A percentile compares a stretch with the other conserved stretches of the same genome.
These are phyloP conservation scores for Plantago elongata DNA, from an alignment of 257 asterid genomes.

Conservation along the genomic window DNA sequence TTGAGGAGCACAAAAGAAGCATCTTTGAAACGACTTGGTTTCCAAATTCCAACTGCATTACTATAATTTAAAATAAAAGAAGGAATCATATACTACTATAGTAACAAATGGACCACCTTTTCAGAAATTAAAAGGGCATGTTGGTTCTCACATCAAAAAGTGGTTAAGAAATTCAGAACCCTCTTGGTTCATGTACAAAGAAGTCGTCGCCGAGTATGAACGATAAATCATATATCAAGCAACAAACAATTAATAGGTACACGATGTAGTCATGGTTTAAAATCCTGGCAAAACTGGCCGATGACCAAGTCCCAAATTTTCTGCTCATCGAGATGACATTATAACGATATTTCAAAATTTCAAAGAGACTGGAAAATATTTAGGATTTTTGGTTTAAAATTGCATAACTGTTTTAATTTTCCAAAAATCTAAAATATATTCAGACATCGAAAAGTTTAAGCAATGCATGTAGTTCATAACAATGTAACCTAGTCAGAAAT, in stretches of 20 bases:
- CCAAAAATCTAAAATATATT: no score
- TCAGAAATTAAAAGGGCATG: neutral
- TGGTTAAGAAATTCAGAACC: neutral
- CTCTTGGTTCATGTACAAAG: slow-evolving; percentile 7
- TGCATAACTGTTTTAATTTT: no score
- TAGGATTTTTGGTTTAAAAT: no score
- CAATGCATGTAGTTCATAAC: slow-evolving; percentile 3
- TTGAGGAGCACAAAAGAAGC: slow-evolving; percentile 4
- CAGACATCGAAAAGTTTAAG: no score
- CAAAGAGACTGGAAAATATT: no score
- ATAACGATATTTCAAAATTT: no score
- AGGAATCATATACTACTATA: neutral
- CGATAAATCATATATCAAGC: slow-evolving; percentile 7
- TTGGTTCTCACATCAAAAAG: neutral
- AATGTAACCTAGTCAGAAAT: neutral
- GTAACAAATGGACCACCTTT: neutral
- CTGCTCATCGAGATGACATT: no score
- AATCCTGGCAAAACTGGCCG: no score
- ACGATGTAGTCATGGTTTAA: neutral
- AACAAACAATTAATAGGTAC: slow-evolving; percentile 2
- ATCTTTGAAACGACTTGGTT: neutral
- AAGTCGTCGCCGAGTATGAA: slow-evolving; percentile 1
- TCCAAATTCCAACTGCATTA: neutral
- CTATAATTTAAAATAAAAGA: neutral
- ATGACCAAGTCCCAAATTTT: no score